Conservation (phyloP, 139 green algal species). For the Auxenochlorella pyrenoidosa region DNA sequence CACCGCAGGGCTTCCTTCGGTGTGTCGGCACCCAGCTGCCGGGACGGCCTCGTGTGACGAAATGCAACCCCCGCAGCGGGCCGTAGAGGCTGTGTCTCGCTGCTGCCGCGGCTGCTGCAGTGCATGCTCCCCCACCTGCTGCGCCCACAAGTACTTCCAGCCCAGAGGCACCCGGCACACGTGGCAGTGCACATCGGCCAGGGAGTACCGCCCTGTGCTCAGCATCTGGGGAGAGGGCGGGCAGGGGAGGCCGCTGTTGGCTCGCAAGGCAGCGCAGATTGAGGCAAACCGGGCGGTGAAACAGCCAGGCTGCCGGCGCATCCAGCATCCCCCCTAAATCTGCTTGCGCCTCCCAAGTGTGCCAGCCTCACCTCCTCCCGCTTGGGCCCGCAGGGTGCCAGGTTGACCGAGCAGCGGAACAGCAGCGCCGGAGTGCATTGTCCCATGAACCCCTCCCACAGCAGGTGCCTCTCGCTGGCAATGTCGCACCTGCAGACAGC, state of each 20-base stretch:
- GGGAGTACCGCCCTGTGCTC: conserved; percentile 51
- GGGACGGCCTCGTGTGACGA: too few species aligned
- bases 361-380: background rate
- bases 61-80: too few species aligned
- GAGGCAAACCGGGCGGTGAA: too few species aligned
- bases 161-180: conserved; percentile 46
- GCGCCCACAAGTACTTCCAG: conserved; percentile 56
- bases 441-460: conserved; percentile 69
- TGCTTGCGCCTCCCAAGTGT: too few species aligned
- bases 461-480: conserved; percentile 27
- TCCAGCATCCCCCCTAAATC: too few species aligned
- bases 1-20: background rate
- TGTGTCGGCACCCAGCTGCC: too few species aligned
- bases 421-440: conserved; percentile 50
- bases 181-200: conserved; percentile 56
- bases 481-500: conserved; percentile 35
- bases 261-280: too few species aligned
- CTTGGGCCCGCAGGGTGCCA: conserved; percentile 23
- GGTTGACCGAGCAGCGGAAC: conserved; percentile 55
- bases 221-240: conserved; percentile 25
- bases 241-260: background rate
- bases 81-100: too few species aligned
- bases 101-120: too few species aligned
- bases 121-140: too few species aligned
- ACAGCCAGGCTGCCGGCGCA: background rate